These are phyloP conservation scores for Chaetoscypha palmicola DNA, from an alignment of 2,329 filamentous ascomycete species.

Conservation along the genomic window DNA sequence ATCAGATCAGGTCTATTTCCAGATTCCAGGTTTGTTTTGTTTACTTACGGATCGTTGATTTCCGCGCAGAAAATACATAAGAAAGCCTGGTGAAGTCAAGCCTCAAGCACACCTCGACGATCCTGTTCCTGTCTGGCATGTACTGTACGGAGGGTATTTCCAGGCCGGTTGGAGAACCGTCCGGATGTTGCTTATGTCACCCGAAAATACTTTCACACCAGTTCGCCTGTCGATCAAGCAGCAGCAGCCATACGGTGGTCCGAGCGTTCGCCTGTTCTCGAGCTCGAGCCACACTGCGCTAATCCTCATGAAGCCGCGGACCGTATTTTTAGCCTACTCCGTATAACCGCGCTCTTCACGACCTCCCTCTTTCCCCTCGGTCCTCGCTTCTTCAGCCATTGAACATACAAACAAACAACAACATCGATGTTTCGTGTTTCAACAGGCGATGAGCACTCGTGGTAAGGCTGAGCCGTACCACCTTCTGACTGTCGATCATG, in stretches of 20 bases:
- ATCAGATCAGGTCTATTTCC: too few relatives aligned
- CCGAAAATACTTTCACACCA: background rate
- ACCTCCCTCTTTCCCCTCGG: background rate
- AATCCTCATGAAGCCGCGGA: background rate
- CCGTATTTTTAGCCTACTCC: conserved; percentile 2
- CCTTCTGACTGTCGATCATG: background rate
- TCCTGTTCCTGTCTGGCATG: background rate
- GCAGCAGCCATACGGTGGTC: too few relatives aligned
- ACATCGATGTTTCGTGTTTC: conserved; percentile 7
- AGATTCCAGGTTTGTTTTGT: too few relatives aligned
- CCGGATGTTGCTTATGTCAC: background rate
- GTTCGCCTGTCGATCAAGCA: background rate
- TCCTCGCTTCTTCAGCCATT: conserved; percentile 1
- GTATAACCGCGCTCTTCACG: background rate
- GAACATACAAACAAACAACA: background rate
- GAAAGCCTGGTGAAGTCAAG: too few relatives aligned
- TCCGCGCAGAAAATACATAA: too few relatives aligned
- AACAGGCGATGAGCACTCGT: background rate
- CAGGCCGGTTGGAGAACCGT: background rate
- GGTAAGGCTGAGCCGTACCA: conserved; percentile 9
- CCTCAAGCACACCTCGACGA: too few relatives aligned
- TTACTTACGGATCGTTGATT: too few relatives aligned
- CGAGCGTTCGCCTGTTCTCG: too few relatives aligned
- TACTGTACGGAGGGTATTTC: background rate
- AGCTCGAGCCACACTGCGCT: background rate